These are phyloP conservation scores for Penicillium vulpinum DNA, from an alignment of 2,329 filamentous ascomycete species.

Conservation along the genomic window DNA sequence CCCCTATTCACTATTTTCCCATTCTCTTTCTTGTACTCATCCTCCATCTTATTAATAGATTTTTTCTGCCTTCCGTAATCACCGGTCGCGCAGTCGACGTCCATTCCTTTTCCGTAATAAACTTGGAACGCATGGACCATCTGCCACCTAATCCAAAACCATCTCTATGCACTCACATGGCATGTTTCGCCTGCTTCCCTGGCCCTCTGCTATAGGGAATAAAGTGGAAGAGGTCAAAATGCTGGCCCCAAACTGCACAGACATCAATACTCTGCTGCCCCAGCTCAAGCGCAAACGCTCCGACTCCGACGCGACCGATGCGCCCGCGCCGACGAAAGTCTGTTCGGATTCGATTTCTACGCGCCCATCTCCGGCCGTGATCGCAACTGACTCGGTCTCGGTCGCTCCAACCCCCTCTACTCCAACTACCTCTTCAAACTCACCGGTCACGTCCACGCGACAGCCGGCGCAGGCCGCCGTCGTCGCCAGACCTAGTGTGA, in stretches of 20 bases:
- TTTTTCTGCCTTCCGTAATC: constrained; percentile 10
- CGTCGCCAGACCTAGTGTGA: constrained; percentile 26
- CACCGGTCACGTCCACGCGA: constrained; percentile 15
- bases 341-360: constrained; percentile 30
- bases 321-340: constrained; percentile 32
- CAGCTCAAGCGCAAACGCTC: constrained; percentile 62
- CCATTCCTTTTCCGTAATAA: constrained; percentile 25
- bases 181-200: constrained; percentile 52
- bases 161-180: constrained; percentile 41
- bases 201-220: constrained; percentile 47
- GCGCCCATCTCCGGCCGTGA: constrained; percentile 10
- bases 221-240: constrained; percentile 49
- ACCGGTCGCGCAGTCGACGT: constrained; percentile 23
- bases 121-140: constrained; percentile 18
- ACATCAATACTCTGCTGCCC: constrained; percentile 36
- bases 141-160: constrained; percentile 13
- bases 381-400: constrained; percentile 5
- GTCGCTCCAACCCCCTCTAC: constrained; percentile 4
- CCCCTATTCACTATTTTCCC: constrained; percentile 15
- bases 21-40: constrained; percentile 11
- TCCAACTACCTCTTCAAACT: constrained; percentile 9
- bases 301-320: constrained; percentile 48
- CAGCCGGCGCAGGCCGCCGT: constrained; percentile 22
- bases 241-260: constrained; percentile 39
- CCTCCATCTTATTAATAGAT: constrained; percentile 15